phyloP scores from a whole-genome alignment of 129 eudicot genomes.

The Lactuca sativa region DNA sequence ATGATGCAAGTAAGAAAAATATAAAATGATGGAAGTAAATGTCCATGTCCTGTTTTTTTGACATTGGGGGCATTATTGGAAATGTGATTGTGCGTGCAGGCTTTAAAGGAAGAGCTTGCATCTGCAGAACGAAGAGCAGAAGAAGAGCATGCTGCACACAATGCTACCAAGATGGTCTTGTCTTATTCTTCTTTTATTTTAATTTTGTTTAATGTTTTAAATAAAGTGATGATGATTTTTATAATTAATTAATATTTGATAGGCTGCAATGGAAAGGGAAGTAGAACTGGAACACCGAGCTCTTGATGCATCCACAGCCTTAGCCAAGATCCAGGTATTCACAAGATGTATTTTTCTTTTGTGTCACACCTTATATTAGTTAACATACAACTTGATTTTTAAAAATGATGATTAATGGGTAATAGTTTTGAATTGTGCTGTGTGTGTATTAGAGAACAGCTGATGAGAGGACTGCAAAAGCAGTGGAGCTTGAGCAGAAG shows the following conservation, averaged over 20 bases:
- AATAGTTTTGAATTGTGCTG: no score
- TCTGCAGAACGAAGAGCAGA: slow-evolving; percentile 89
- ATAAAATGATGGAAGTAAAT: slow-evolving; percentile 18
- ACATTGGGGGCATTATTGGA: slow-evolving; percentile 18
- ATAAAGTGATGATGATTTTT: not conserved
- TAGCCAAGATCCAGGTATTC: slow-evolving; percentile 82
- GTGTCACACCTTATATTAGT: not conserved
- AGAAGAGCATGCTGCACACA: slow-evolving; percentile 97
- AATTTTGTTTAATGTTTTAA: slow-evolving; percentile 7
- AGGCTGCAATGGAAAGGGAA: slow-evolving; percentile 99
- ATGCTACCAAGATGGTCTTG: slow-evolving; percentile 80
- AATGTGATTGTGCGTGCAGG: slow-evolving; percentile 48
- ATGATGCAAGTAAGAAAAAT: slow-evolving; percentile 92
- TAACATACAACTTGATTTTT: no score
- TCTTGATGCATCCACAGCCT: slow-evolving; percentile 92
- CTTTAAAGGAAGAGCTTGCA: slow-evolving; percentile 88
- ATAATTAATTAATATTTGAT: slow-evolving; percentile 10
- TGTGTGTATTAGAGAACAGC: slow-evolving; percentile 66
- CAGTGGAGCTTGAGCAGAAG: slow-evolving; percentile 93
- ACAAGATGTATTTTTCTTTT: no score
- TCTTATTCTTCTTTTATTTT: not conserved
- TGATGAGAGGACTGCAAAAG: slow-evolving; percentile 89
- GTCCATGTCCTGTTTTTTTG: slow-evolving; percentile 5
- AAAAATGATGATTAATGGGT: not conserved
- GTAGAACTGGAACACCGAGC: slow-evolving; percentile 95